Conservation (phyloP, 352 stramenopile genomes). For the Phytopythium sindhum region DNA sequence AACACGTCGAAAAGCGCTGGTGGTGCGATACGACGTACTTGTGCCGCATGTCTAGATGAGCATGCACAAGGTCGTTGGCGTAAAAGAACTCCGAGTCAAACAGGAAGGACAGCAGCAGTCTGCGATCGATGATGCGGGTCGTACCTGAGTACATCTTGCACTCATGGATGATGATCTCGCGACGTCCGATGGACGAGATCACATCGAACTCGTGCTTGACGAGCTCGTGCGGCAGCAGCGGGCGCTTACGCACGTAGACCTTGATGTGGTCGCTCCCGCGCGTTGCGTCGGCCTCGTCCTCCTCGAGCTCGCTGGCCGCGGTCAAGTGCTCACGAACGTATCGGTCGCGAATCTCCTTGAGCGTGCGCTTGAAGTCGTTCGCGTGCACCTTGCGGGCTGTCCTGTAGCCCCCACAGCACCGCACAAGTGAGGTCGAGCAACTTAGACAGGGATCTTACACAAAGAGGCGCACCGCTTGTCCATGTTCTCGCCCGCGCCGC, state of each 20-base stretch:
- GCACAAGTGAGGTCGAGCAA: not conserved
- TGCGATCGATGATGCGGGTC: no score
- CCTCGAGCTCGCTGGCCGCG: not conserved
- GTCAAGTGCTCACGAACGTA: constrained; percentile 29
- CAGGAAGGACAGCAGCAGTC: no score
- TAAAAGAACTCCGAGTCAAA: no score
- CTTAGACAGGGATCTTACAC: not conserved
- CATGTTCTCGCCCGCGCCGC: constrained; percentile 60
- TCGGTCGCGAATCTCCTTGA: constrained; percentile 37
- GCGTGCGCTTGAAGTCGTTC: constrained; percentile 43
- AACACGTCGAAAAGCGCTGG: constrained; percentile 74
- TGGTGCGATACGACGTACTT: constrained; percentile 81
- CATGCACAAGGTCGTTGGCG: no score
- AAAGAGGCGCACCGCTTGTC: constrained; percentile 56
- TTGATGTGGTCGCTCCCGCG: constrained; percentile 58
- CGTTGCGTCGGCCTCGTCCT: constrained; percentile 4
- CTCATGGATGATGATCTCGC: constrained; percentile 83
- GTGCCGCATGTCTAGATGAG: constrained; percentile 87
- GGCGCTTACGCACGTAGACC: constrained; percentile 87
- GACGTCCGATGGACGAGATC: constrained; percentile 57
- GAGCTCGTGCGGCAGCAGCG: constrained; percentile 82
- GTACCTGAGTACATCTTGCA: constrained; percentile 84
- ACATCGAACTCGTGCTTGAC: constrained; percentile 87
- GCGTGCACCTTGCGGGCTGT: constrained; percentile 69
- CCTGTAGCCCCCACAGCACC: no score